Conservation (phyloP, 2,329 filamentous ascomycete genomes). For the Trichoderma pleuroti region DNA sequence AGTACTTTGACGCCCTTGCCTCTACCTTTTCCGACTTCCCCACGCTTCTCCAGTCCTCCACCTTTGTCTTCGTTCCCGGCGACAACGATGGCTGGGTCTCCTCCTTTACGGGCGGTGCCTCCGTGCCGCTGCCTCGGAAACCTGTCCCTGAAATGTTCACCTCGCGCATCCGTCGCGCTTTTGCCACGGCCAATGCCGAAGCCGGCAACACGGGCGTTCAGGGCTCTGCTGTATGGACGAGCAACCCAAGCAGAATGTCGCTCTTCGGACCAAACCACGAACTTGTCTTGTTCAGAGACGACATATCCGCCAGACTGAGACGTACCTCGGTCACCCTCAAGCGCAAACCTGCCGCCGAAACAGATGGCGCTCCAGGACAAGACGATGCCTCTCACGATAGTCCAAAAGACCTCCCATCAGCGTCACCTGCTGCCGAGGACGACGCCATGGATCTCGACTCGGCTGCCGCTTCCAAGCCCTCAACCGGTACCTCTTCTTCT, state of each 20-base stretch:
- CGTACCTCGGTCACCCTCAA: constrained; percentile 72
- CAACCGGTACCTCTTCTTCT: constrained; percentile 20
- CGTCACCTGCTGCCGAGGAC: constrained; percentile 25
- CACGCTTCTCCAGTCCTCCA: constrained; percentile 70
- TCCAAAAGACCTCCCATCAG: constrained; percentile 1
- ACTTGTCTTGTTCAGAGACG: constrained; percentile 81
- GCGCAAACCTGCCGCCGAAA: constrained; percentile 32
- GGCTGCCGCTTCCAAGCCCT: constrained; percentile 24
- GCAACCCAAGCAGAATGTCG: constrained; percentile 76
- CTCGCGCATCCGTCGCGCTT: constrained; percentile 74
- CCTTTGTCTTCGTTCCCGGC: constrained; percentile 89
- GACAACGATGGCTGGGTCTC: constrained; percentile 98
- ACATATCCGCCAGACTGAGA: constrained; percentile 74
- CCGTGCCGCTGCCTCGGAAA: constrained; percentile 65
- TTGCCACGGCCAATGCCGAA: constrained; percentile 74
- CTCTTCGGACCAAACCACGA: constrained; percentile 88
- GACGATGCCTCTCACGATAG: neutral
- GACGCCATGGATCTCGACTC: constrained; percentile 43
- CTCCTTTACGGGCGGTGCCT: constrained; percentile 73
- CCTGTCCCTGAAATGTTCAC: constrained; percentile 86
- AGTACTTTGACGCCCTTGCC: constrained; percentile 87
- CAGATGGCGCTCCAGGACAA: constrained; percentile 21
- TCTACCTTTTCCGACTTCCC: constrained; percentile 80
- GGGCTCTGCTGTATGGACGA: constrained; percentile 74
- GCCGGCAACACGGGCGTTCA: constrained; percentile 42